A percentile compares a stretch with the other conserved stretches of the same genome.
Conservation (phyloP, 169 alveolate genomes). For the Cardiosporidium cionae region DNA sequence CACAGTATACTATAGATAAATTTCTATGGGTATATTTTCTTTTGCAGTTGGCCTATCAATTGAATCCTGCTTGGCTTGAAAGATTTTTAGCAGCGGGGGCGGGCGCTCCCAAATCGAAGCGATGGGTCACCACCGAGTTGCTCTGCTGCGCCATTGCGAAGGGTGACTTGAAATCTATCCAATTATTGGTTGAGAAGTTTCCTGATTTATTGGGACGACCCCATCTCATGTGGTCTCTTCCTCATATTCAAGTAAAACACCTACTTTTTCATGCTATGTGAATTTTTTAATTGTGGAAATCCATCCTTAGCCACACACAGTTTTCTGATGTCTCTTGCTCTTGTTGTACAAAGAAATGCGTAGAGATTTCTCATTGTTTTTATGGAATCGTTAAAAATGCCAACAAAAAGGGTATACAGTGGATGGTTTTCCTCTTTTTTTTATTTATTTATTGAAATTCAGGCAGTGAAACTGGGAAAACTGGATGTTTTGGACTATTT, state of each 20-base stretch:
- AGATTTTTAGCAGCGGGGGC: conserved; percentile 71
- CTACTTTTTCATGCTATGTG: no score
- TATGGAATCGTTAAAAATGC: no score
- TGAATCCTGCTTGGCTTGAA: conserved; percentile 62
- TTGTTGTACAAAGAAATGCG: no score
- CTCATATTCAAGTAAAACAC: conserved; percentile 66
- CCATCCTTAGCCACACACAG: no score
- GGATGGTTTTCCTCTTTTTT: background rate
- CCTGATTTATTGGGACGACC: conserved; percentile 64
- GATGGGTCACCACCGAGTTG: conserved; percentile 58
- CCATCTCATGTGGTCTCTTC: conserved; percentile 71
- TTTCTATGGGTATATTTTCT: background rate
- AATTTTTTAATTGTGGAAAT: no score
- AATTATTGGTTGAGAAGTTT: conserved; percentile 47
- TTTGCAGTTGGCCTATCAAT: conserved; percentile 56
- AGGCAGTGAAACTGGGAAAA: conserved; percentile 37
- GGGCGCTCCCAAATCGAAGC: conserved; percentile 50
- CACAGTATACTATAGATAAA: no score
- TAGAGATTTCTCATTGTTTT: no score
- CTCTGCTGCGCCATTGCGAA: conserved; percentile 62
- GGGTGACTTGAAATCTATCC: conserved; percentile 53
- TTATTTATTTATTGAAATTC: background rate
- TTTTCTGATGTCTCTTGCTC: no score
- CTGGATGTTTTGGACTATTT: conserved; percentile 14
- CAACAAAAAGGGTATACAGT: no score